Conservation (phyloP, 768 basidiomycete genomes). For the Lanmaoa rubissima region DNA sequence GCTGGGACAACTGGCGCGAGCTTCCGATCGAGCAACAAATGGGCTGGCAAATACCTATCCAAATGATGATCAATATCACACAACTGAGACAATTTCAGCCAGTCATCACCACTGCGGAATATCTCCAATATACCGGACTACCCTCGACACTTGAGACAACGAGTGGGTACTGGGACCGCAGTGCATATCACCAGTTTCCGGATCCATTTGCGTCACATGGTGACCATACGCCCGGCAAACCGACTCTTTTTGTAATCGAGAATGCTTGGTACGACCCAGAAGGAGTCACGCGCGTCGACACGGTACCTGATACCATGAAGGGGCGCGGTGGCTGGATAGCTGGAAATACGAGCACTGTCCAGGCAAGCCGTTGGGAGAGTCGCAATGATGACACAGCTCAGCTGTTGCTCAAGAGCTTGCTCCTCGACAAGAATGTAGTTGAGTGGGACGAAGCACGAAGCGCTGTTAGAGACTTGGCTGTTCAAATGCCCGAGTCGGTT, state of each 20-base stretch:
- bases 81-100: slow-evolving; percentile 36
- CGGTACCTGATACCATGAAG: slow-evolving; percentile 27
- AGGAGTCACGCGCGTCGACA: slow-evolving; percentile 37
- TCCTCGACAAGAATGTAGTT: slow-evolving; percentile 24
- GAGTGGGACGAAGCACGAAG: slow-evolving; percentile 30
- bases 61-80: slow-evolving; percentile 40
- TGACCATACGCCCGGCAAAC: slow-evolving; percentile 16
- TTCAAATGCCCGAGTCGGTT: slow-evolving; percentile 18
- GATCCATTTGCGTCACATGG: slow-evolving; percentile 16
- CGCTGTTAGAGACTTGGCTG: slow-evolving; percentile 19
- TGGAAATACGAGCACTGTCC: slow-evolving; percentile 10
- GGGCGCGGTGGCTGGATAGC: slow-evolving; percentile 26
- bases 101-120: slow-evolving; percentile 38
- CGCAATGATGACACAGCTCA: slow-evolving; percentile 3
- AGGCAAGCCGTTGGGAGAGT: slow-evolving; percentile 15
- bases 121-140: slow-evolving; percentile 37
- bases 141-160: slow-evolving; percentile 32
- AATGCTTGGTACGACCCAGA: slow-evolving; percentile 41
- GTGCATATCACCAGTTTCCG: slow-evolving; percentile 22
- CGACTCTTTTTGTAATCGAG: slow-evolving; percentile 34
- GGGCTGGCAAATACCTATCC: slow-evolving; percentile 33
- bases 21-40: slow-evolving; percentile 35
- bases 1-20: slow-evolving; percentile 38
- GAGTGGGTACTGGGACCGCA: slow-evolving; percentile 39
- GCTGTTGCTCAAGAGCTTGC: slow-evolving; percentile 18